Evolutionary conservation across 331 rosid genomes (phyloP), one percentile per base, ranked within the genome.

Genomic region (Phaseolus coccineus): DNA sequence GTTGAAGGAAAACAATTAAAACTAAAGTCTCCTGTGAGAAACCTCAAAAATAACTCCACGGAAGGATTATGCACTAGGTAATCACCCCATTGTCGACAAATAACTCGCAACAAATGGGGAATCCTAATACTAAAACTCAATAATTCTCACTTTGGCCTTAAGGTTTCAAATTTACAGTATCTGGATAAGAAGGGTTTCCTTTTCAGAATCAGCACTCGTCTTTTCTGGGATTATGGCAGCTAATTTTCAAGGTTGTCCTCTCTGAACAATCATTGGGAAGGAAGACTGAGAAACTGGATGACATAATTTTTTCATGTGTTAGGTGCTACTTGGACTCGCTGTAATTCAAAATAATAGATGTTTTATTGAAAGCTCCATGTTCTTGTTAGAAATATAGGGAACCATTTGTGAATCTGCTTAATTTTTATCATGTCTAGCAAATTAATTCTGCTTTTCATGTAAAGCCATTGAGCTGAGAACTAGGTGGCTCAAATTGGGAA

Each of bases 381-480:
- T 47, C 58, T 65, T 77, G 42, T 42, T 37, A 35, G n/a, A 52
- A 15, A 51, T n/a, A 52, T 66, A 13, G 22, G 31, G 47, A 37
- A 66, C 73, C 44, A 40, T 35, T 13, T 39, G 44, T n/a, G 53
- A 39, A 52, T 66, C 40, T 57, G 48, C 59, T 69, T 69, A 48
- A 31, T 42, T 69, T 50, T 14, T 68, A 56, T 37, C 24, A 57
- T 30, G 30, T 69, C 40, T 27, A 39, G 40, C 22, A 59, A 61
- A 74, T 8, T 44, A 59, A 24, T 22, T 27, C 53, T 10, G 14
- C 46, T 37, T 73, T 15, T 50, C 5, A 73, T 56, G 68, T 57
- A 56, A 73, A 56, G 68, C 42, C 53, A 24, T 55, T 73, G 42
- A 25, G 42, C 55, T 13, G 28, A 73, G 78, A 48, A 47, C n/a